Evolutionary conservation across 2,329 filamentous ascomycete species (phyloP), one percentile per base, ranked within the genome.

Genomic region (Plenodomus lindquistii): DNA sequence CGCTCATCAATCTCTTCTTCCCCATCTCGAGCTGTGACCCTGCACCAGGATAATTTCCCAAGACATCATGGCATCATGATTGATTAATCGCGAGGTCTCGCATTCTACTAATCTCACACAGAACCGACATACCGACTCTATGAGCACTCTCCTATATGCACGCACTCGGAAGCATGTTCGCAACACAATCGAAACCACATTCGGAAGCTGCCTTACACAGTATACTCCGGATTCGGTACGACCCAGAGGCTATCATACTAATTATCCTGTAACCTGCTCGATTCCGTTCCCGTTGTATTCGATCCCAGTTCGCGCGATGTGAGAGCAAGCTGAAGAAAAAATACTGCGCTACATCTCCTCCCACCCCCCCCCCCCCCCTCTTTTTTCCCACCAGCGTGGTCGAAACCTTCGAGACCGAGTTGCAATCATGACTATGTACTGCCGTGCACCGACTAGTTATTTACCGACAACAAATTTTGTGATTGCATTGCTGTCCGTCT

Each of bases 401-500:
- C 8, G 16, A 37, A 37, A 11, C 35, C 10, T 5, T n/a, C 4
- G 16, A 22, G 37, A 38, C 15, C 44, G 36, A 34, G 19, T 16
- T 15, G 17, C 13, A 22, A 11, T 37, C 37, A 22, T 44, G 19
- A 27, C 36, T 18, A 18, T 31, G 39, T 13, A 27, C 11, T 37
- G 16, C 16, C 24, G n/a, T 34, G 15, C 10, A 41, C 37, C 41
- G 41, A 37, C 44, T 20, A 43, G 44, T 38, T 42, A 40, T 16
- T 38, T 42, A 40, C 22, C 20, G 24, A 40, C 29, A 21, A 11
- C 27, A 27, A 42, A 18, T 31, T 36, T 35, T 29, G 17, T 15
- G 10, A 13, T 44, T 21, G 41, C 16, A 29, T 31, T 29, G 21
- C 31, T 44, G 40, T 37, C 42, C 24, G 44, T 42, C 37, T 40